These are phyloP conservation scores for Panicum hallii DNA, from an alignment of 202 grass and related monocot genomes.

Conservation along the genomic window DNA sequence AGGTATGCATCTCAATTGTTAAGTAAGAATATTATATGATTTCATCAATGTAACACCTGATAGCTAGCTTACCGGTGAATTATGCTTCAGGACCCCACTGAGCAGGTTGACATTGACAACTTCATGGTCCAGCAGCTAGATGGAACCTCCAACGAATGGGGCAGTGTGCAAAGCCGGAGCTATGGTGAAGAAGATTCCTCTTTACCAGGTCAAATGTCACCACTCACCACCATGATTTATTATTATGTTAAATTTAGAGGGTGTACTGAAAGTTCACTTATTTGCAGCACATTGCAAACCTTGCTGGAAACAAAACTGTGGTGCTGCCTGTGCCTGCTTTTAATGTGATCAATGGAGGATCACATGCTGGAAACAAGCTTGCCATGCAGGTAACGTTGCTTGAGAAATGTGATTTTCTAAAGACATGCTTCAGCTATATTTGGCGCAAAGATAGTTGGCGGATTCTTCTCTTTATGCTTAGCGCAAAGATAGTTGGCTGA, in stretches of 20 bases:
- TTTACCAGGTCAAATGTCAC: conserved; percentile 69
- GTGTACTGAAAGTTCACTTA: background rate
- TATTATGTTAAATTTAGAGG: background rate
- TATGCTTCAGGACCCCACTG: conserved; percentile 68
- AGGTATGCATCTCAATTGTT: too few relatives aligned
- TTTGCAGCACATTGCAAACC: conserved; percentile 88
- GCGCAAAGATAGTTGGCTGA: too few relatives aligned
- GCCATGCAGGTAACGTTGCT: conserved; percentile 73
- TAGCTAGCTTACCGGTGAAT: background rate
- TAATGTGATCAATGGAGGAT: conserved; percentile 95
- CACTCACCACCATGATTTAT: background rate
- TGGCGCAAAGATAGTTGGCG: too few relatives aligned
- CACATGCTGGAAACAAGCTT: conserved; percentile 98
- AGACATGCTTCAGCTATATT: background rate
- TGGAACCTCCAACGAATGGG: conserved; percentile 90
- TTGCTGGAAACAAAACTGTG: conserved; percentile 87
- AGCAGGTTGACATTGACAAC: conserved; percentile 75
- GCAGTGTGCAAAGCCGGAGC: conserved; percentile 95
- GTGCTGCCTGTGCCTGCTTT: conserved; percentile 91
- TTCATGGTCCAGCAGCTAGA: conserved; percentile 94
- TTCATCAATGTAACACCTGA: background rate
- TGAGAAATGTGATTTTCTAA: background rate
- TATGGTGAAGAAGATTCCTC: conserved; percentile 81
- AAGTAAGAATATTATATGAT: too few relatives aligned
- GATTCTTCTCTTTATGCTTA: too few relatives aligned